These are phyloP conservation scores for Brettanomyces bruxellensis DNA, from an alignment of 805 yeast species.

Conservation along the genomic window DNA sequence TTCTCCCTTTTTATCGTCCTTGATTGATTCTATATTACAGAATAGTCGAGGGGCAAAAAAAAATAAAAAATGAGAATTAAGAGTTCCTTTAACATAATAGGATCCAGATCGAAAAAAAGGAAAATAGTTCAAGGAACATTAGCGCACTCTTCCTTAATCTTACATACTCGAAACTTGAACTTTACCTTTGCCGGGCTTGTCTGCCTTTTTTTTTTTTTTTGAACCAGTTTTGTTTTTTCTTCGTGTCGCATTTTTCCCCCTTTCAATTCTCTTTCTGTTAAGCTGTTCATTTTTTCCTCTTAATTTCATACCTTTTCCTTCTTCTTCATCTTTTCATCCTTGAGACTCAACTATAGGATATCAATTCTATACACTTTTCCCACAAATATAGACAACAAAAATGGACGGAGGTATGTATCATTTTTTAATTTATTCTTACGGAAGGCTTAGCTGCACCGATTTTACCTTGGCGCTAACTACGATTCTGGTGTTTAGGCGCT, in stretches of 20 bases:
- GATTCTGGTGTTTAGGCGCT: no score
- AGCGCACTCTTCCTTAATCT: no score
- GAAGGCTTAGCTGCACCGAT: no score
- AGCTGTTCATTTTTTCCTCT: conserved; percentile 1
- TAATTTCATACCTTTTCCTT: conserved; percentile 1
- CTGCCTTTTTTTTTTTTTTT: neutral
- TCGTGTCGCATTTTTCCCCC: conserved; percentile 2
- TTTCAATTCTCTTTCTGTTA: neutral
- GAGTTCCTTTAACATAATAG: no score
- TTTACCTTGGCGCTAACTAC: no score
- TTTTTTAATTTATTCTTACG: neutral
- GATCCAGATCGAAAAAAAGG: no score
- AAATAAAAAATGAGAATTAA: no score
- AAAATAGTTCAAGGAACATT: no score
- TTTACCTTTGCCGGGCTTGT: neutral
- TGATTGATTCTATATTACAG: no score
- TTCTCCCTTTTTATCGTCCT: no score
- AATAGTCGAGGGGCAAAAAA: no score
- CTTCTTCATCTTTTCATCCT: conserved; percentile 1
- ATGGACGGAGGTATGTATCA: conserved; percentile 53
- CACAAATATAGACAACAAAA: conserved; percentile 19
- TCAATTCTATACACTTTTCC: conserved; percentile 6
- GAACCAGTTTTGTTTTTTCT: neutral
- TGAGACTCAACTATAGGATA: conserved; percentile 8
- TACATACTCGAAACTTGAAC: no score